Base-by-base conservation (phyloP, 225 moss, liverwort and hornwort genomes). In the Pseudoscleropodium purum region DNA sequence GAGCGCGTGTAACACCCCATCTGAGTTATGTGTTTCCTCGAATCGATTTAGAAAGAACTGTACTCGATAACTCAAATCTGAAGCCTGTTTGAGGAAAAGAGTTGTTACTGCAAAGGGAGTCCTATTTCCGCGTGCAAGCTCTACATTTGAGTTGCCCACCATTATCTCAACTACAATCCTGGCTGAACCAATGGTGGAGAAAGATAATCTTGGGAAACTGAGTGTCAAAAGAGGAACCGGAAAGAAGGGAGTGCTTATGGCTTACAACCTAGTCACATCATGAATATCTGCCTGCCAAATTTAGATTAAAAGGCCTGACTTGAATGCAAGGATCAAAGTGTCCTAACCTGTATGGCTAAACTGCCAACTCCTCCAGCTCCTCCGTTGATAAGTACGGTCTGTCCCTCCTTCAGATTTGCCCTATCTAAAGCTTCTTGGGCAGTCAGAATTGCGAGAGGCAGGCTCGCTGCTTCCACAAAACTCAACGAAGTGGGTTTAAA, bases 301-400 rank as follows among this genome's bases (percentile, higher is more conserved):
- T 51, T 77, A 77, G 31, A 39, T 77, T 77, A 52, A 29, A 77
- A 51, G 10, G 15, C 30, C 15, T 51, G 62, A 39, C 51, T 81
- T 30, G 8, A 31, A 87, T 74, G 83, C 87, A 76, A 81, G 64
- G 84, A 72, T 24, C 69, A 73, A 51, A 51, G 72, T 39, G 73
- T 34, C 75, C 77, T 59, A 69, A 97, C 97, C 96, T 99, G 97
- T 75, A 99, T 88, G 83, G 96, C 97, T 66, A 99, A 89, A 81
- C 93, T 92, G 75, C 96, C 98, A 79, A 96, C 96, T 52, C 98
- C 98, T 84, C 98, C 98, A 82, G 95, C 90, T 66, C 98, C 97
- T 83, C 99, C 99, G 5, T 87, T 95, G 30, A 99, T 84, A 15
- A 96, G 61, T 26, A 95, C 92, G 78, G 94, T 96, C 73, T 96